Evolutionary conservation across 768 basidiomycete species (phyloP).

Genomic region (Zangia roseola): DNA sequence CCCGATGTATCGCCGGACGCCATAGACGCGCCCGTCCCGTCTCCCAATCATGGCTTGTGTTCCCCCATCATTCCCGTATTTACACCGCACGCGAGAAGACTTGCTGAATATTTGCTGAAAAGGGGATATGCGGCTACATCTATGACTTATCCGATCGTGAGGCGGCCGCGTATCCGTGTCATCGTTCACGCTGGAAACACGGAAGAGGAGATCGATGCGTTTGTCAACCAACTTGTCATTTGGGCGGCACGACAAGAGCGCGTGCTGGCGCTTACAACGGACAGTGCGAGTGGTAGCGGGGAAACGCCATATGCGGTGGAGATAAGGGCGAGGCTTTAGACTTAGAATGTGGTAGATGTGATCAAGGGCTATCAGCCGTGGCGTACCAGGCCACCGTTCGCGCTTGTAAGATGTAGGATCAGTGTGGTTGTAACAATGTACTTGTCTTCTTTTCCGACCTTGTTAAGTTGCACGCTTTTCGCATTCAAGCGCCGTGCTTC

Average conservation of each 20-base stretch:
- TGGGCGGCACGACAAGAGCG: conserved; percentile 9
- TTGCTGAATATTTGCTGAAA: conserved; percentile 13
- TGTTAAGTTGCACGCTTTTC: too few relatives aligned
- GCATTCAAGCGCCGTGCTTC: too few relatives aligned
- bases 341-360: too few relatives aligned
- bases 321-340: conserved; percentile 17
- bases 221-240: conserved; percentile 6
- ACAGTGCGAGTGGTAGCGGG: neutral
- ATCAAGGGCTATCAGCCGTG: too few relatives aligned
- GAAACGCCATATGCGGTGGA: neutral
- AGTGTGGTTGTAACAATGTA: too few relatives aligned
- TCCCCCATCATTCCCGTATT: conserved; percentile 24
- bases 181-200: conserved; percentile 19
- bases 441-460: too few relatives aligned
- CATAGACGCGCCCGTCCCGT: neutral
- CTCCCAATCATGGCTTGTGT: conserved; percentile 2
- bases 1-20: neutral
- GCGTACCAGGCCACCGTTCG: too few relatives aligned
- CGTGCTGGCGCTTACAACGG: neutral
- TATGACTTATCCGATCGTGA: conserved; percentile 16
- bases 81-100: conserved; percentile 4
- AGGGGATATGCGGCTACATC: conserved; percentile 14
- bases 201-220: conserved; percentile 13
- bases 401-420: too few relatives aligned
- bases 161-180: conserved; percentile 14